Evolutionary conservation across 2,329 filamentous ascomycete genomes (phyloP).

Genomic region (Helicocarpus griseus): DNA sequence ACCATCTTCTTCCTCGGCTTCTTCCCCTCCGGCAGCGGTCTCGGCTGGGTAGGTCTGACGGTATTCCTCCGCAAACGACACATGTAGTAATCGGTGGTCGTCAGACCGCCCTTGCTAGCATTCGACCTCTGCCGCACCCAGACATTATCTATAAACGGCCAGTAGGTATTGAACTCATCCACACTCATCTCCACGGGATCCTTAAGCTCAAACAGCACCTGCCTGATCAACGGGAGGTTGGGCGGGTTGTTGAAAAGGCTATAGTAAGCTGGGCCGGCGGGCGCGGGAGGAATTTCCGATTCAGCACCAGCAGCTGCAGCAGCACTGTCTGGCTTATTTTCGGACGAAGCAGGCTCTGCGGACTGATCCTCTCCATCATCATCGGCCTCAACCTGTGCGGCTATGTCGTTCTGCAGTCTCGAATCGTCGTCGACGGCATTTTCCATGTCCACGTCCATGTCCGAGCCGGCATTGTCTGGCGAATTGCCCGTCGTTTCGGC

Average conservation of each 20-base stretch:
- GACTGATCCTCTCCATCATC: neutral
- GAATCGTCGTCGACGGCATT: conserved; percentile 11
- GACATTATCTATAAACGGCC: conserved; percentile 42
- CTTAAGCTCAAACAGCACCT: conserved; percentile 36
- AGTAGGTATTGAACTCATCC: conserved; percentile 38
- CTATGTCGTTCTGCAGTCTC: conserved; percentile 12
- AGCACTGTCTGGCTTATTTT: neutral
- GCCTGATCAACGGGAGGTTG: conserved; percentile 33
- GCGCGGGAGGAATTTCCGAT: neutral
- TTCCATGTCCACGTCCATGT: neutral
- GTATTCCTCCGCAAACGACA: conserved; percentile 35
- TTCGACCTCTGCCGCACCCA: conserved; percentile 39
- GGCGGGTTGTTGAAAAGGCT: conserved; percentile 34
- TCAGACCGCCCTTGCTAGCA: conserved; percentile 32
- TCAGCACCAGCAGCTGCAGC: neutral
- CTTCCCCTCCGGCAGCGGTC: conserved; percentile 37
- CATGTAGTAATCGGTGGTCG: conserved; percentile 39
- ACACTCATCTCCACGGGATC: conserved; percentile 38
- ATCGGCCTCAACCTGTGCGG: conserved; percentile 12
- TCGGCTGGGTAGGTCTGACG: conserved; percentile 30
- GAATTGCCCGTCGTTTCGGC: neutral
- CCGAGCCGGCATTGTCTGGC: neutral
- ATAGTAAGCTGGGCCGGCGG: conserved; percentile 10
- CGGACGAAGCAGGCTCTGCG: neutral
- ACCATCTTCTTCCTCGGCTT: conserved; percentile 35